Evolutionary conservation across 768 basidiomycete species (phyloP), one percentile per base, ranked within the genome.

Genomic region (Cystoderma amianthinum): DNA sequence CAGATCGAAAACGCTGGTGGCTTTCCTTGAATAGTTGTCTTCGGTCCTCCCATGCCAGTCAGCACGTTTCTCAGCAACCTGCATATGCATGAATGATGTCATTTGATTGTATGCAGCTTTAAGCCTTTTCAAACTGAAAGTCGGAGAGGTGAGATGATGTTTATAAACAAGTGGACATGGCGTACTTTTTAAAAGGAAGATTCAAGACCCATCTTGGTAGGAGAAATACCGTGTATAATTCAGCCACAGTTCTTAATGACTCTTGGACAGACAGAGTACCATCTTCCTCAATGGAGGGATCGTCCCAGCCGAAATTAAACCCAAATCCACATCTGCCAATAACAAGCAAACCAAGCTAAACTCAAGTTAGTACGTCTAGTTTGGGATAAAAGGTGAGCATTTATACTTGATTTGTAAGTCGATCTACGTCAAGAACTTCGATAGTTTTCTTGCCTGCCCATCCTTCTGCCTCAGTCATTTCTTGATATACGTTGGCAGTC

Each of bases 201-300:
- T 19, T 7, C 18, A 34, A 19, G 3, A 42, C 18, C 33, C 30
- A 34, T 23, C 35, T 42, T 13, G 41, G 41, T 6, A 42, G 12
- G 15, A 36, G 9, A 9, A 20, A 33, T n/a, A 42, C 7, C 20
- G 11, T 16, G n/a, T 15, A 18, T 10, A 18, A 33, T 17, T 33
- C 18, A 2, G 18, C 11, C 10, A 36, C 18, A 24, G 18, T 21
- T 15, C 16, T 11, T 7, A 42, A 15, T 15, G 41, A 23, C 19
- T 42, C 32, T 16, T 42, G 32, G 7, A 35, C 5, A 6, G 32
- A 22, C 32, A 72, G n/a, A n/a, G n/a, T n/a, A n/a, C 25, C 25
- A 28, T 28, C 7, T n/a, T 7, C 25, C 7, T 28, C 25, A 28
- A 7, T n/a, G n/a, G 25, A 28, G n/a, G n/a, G 25, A 7, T 28